A percentile compares a stretch with the other conserved stretches of the same genome.
Conservation (phyloP, 2,329 filamentous ascomycete genomes). For the Aspergillus persii region DNA sequence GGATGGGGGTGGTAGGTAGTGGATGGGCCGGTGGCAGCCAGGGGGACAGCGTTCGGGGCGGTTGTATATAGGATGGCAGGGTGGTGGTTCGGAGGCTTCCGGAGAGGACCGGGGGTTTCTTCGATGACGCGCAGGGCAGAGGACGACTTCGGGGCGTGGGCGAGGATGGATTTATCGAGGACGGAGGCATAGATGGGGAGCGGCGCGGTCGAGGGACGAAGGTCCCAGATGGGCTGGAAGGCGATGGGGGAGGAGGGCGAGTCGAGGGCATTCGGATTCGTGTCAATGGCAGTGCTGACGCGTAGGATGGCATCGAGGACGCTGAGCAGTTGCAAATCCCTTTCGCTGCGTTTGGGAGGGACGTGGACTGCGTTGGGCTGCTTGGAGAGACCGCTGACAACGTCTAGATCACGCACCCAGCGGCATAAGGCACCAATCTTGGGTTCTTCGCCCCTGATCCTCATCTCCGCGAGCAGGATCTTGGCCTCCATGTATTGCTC, state of each 20-base stretch:
- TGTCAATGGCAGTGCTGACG: constrained; percentile 61
- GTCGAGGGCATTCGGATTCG: constrained; percentile 19
- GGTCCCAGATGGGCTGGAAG: constrained; percentile 61
- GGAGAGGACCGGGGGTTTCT: constrained; percentile 56
- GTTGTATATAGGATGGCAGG: constrained; percentile 65
- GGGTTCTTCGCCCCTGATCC: constrained; percentile 62
- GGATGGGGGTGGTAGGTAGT: constrained; percentile 61
- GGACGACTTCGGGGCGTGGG: constrained; percentile 25
- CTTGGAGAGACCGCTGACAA: constrained; percentile 64
- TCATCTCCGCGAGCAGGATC: constrained; percentile 68
- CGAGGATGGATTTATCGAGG: constrained; percentile 56
- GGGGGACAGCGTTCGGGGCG: constrained; percentile 54
- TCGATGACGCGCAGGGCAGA: constrained; percentile 58
- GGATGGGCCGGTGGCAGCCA: constrained; percentile 46
- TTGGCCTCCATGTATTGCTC: constrained; percentile 64
- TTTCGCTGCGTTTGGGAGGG: constrained; percentile 24
- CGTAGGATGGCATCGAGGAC: constrained; percentile 65
- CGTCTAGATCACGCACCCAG: constrained; percentile 70
- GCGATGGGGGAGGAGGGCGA: constrained; percentile 51
- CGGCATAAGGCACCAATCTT: constrained; percentile 68
- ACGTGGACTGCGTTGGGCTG: constrained; percentile 44
- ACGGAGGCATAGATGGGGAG: constrained; percentile 57
- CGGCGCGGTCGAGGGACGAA: constrained; percentile 46
- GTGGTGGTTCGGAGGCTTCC: constrained; percentile 68
- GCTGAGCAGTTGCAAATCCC: constrained; percentile 56